Percentiles rank a stretch among this genome's conserved stretches.
phyloP scores from a whole-genome alignment of 2,329 filamentous ascomycete genomes.

The Phaeosphaeria sp. region DNA sequence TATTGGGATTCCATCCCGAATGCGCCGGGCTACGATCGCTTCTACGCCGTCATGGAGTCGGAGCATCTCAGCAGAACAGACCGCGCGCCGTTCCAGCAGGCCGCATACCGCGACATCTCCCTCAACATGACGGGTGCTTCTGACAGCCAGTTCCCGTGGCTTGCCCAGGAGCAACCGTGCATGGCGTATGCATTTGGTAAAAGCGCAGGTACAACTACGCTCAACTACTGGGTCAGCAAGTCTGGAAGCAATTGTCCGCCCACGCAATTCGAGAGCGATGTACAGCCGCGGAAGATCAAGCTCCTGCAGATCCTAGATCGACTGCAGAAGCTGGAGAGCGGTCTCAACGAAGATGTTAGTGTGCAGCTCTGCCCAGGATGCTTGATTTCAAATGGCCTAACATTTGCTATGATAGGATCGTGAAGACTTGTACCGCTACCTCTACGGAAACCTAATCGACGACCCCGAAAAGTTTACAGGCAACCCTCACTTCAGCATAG shows the following conservation, averaged over 20 bases:
- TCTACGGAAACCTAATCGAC: slow-evolving; percentile 72
- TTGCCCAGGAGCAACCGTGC: slow-evolving; percentile 76
- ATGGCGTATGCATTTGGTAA: slow-evolving; percentile 71
- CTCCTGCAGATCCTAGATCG: slow-evolving; percentile 57
- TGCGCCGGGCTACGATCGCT: slow-evolving; percentile 46
- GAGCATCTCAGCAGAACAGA: slow-evolving; percentile 49
- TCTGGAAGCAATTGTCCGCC: slow-evolving; percentile 63
- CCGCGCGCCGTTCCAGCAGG: slow-evolving; percentile 42
- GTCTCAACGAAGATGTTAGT: slow-evolving; percentile 53
- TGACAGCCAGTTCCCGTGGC: slow-evolving; percentile 63
- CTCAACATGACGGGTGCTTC: slow-evolving; percentile 44
- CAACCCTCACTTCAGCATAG: slow-evolving; percentile 65
- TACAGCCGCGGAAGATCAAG: slow-evolving; percentile 66
- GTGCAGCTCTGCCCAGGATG: slow-evolving; percentile 13
- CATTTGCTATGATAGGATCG: slow-evolving; percentile 45
- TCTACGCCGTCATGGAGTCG: slow-evolving; percentile 49
- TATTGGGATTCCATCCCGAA: slow-evolving; percentile 46
- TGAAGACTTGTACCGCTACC: slow-evolving; percentile 57
- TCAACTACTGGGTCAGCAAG: slow-evolving; percentile 72
- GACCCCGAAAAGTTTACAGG: slow-evolving; percentile 68
- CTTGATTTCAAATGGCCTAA: slow-evolving; percentile 33
- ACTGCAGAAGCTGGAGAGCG: slow-evolving; percentile 50
- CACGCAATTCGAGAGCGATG: slow-evolving; percentile 65
- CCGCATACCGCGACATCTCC: slow-evolving; percentile 47
- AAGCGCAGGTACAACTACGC: slow-evolving; percentile 72